A percentile compares a stretch with the other conserved stretches of the same genome.
Evolutionary conservation across 78 protist species (phyloP).

Genomic region (Dictyostelium capitatum): DNA sequence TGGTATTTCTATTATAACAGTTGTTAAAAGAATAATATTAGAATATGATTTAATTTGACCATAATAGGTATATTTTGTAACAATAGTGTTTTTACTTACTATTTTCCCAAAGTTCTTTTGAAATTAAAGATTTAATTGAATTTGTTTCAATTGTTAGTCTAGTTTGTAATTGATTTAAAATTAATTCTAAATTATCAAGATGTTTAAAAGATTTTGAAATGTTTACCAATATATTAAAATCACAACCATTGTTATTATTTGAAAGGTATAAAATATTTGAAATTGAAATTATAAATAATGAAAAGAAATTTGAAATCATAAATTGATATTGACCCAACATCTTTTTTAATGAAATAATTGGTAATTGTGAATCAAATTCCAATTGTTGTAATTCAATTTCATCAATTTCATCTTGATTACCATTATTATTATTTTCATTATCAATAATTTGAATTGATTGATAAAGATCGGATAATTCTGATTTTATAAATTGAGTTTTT

Average conservation of each 20-base stretch:
- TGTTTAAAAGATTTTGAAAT: no score
- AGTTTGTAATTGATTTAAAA: not conserved
- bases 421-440: not conserved
- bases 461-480: not conserved
- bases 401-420: not conserved
- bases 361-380: constrained; percentile 27
- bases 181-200: not conserved
- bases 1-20: constrained; percentile 53
- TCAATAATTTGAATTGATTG: no score
- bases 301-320: constrained; percentile 50
- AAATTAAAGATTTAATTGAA: constrained; percentile 16
- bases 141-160: constrained; percentile 11
- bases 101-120: constrained; percentile 51
- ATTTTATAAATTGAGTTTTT: not conserved
- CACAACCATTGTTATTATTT: not conserved
- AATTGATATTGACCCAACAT: constrained; percentile 46
- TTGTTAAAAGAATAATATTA: no score
- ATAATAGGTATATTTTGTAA: no score
- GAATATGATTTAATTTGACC: no score
- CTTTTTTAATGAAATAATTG: constrained; percentile 24
- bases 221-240: not conserved
- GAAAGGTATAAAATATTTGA: not conserved
- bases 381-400: not conserved
- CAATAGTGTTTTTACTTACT: no score
- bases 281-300: not conserved